Base-by-base conservation (phyloP, 1,284 basidiomycete species). In the Retiboletus fuscus region DNA sequence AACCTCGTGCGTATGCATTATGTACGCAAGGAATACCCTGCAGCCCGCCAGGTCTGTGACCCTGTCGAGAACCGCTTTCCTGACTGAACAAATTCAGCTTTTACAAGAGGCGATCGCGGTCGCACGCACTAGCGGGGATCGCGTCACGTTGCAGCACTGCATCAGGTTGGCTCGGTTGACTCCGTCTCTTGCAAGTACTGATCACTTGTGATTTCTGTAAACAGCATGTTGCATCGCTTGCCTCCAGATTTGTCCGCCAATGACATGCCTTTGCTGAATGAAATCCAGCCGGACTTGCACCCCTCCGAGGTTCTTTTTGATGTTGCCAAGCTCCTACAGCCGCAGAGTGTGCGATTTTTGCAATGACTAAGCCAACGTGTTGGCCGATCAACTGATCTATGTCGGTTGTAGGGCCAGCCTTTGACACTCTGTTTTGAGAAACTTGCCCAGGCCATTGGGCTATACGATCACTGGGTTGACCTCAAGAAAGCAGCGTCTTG, bases 1-100 rank as follows among this genome's bases (percentile, higher is more conserved):
- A 92, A 93, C 75, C 83, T 95, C n/a, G 91, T 92, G 39, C 87
- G 92, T 63, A 89, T 93, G 86, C 92, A 95, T 77, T 95, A 92
- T 78, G 82, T 90, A 51, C 87, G 90, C 26, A 86, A 88, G 62
- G 93, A 95, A 79, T 87, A 86, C 75, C 84, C 85, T 20, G 91
- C 92, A 51, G 91, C 91, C 55, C 87, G 89, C 69, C 90, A 93
- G 84, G 93, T 93, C 71, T 28, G 49, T 46, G 55, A 39, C 63
- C 30, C 30, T 55, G 66, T 72, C 34, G 46, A 55, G 28, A 24
- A 63, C 39, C 16, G 12, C 34, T 43, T 66, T 44, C 34, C 24
- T 53, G 47, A n/a, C 62, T 71, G 70, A 67, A 72, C 47, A 34
- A 24, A 69, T 41, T 11, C 71, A 95, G 93, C 84, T 92, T 63